phyloP scores from a whole-genome alignment of 176 grass and related monocot species.

The maize (Zea mays) region DNA sequence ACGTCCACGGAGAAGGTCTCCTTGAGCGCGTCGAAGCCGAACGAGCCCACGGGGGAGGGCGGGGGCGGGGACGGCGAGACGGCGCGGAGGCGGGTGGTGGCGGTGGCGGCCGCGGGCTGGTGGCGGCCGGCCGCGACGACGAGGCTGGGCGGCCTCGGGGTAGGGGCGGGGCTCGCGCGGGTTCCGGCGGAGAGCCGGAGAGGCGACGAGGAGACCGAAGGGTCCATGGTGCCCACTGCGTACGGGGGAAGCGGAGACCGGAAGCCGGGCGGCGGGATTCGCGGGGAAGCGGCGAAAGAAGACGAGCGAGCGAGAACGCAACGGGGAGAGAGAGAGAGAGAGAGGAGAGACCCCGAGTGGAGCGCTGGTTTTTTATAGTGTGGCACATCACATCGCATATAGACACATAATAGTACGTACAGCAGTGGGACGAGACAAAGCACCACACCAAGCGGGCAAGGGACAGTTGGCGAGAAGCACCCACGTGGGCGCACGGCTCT shows the following conservation, averaged over 20 bases:
- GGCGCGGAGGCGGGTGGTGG: slow-evolving; percentile 15
- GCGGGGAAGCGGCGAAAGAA: slow-evolving; percentile 4
- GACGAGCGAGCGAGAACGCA: neutral
- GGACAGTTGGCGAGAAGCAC: no score
- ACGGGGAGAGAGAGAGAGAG: neutral
- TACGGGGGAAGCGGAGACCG: neutral
- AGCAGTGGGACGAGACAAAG: neutral
- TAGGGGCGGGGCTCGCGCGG: neutral
- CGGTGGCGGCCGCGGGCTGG: no score
- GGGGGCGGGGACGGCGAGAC: slow-evolving; percentile 41
- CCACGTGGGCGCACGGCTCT: no score
- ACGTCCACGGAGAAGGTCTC: slow-evolving; percentile 79
- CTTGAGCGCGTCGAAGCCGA: slow-evolving; percentile 78
- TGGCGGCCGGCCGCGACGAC: neutral
- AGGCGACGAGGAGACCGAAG: neutral
- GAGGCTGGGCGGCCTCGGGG: neutral
- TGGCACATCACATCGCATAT: no score
- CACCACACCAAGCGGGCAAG: no score
- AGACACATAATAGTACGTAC: no score
- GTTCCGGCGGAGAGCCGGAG: neutral
- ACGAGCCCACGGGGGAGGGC: slow-evolving; percentile 16
- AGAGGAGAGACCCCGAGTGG: no score
- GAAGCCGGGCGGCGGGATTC: slow-evolving; percentile 20
- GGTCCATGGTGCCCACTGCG: slow-evolving; percentile 27
- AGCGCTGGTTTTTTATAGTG: neutral